Base-by-base conservation (phyloP, 805 yeast genomes). In the Wickerhamomyces chambardii region DNA sequence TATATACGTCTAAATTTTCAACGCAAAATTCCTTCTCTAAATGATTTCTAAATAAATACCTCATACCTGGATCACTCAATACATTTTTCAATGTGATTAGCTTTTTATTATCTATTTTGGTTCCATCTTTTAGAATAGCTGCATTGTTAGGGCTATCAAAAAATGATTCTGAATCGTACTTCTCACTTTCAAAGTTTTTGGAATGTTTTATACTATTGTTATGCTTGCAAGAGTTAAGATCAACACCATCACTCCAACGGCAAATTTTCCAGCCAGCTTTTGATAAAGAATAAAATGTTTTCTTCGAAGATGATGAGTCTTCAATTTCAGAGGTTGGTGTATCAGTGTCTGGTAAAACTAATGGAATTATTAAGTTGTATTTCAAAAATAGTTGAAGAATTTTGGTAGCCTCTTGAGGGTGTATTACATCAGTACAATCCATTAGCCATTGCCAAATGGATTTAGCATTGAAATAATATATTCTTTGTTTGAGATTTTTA, bases 401-500 rank as follows among this genome's bases (percentile, higher is more conserved):
- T 17, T 68, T 68, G 0, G 62, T 49, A 0, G 85, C 81, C 39
- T 75, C 84, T 11, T 60, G 58, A 0, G 57, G 50, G 34, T 66
- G 66, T 44, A 77, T 53, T 1, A 79, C 63, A 48, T 84, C 92
- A 1, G 95, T 83, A 50, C 96, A 87, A 43, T 90, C 97, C 74
- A 81, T 68, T 6, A 90, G 49, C 95, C 95, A 90, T 49, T 87
- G 96, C 56, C 78, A 70, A 1, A 81, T 61, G 0, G 92, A 81
- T 46, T 82, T 82, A 0, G 96, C 94, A 2, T 83, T 69, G 41
- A 84, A 67, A 36, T 76, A 69, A 45, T 66, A 68, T 3, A 68
- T 48, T 2, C 22, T 41, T 2, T 46, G 38, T 1, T 48, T 47
- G 18, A 47, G 43, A 21, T 42, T 33, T 5, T 43, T 37, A 10